These are phyloP conservation scores for Stagonosporopsis chrysanthemi DNA, from an alignment of 2,329 filamentous ascomycete species.

Conservation along the genomic window DNA sequence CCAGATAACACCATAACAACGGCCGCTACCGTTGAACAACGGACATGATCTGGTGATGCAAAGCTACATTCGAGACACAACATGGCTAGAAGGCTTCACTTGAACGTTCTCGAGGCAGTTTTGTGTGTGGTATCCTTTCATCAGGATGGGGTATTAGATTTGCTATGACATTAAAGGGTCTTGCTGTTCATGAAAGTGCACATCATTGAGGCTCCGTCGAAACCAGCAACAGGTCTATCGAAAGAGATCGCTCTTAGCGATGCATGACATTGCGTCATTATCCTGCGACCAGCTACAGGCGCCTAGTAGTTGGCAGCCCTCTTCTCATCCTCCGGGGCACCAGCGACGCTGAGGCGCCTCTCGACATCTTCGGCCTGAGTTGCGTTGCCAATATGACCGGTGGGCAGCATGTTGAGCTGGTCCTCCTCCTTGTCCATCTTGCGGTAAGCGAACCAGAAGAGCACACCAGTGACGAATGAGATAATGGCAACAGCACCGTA, in stretches of 20 bases:
- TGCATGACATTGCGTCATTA: not conserved
- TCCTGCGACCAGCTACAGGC: not conserved
- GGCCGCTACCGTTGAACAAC: too few relatives aligned
- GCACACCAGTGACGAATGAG: conserved; percentile 41
- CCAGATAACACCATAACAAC: too few relatives aligned
- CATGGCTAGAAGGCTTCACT: not conserved
- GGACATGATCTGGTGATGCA: too few relatives aligned
- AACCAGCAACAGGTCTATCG: not conserved
- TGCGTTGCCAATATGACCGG: conserved; percentile 44
- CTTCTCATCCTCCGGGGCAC: conserved; percentile 9
- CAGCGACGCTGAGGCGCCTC: conserved; percentile 28
- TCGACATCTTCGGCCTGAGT: conserved; percentile 43
- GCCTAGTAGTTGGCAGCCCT: conserved; percentile 8
- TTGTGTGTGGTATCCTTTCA: not conserved
- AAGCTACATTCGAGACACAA: too few relatives aligned
- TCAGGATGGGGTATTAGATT: conserved; percentile 13
- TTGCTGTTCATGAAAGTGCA: conserved; percentile 1
- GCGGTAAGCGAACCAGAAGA: conserved; percentile 45
- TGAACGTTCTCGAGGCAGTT: too few relatives aligned
- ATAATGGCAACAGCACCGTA: conserved; percentile 49
- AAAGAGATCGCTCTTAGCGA: not conserved
- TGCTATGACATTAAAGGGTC: conserved; percentile 12
- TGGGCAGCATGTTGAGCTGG: conserved; percentile 49
- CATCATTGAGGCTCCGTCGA: not conserved
- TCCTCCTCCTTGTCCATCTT: conserved; percentile 47